Evolutionary conservation across 2,329 filamentous ascomycete species (phyloP), one percentile per base, ranked within the genome.

Genomic region (Colletotrichum destructivum): DNA sequence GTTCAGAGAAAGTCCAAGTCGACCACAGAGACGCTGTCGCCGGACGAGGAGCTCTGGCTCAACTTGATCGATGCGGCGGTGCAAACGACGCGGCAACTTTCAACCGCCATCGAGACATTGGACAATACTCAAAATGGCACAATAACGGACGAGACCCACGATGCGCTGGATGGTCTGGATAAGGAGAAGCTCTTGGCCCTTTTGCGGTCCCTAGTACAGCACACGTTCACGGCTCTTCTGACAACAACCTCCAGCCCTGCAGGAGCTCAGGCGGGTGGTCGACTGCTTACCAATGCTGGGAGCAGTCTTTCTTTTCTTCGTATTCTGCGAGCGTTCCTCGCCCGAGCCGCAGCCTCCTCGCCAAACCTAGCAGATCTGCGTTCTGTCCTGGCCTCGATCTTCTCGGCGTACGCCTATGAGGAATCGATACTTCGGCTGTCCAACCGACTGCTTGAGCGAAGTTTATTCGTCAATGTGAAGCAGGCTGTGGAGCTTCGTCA

Each of bases 381-480:
- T 55, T 89, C 90, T 8, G 95, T 98, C 0, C 88, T 99, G 2
- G 87, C 90, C 1, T 96, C 95, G 15, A 96, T 99, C 66, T 98
- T 99, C 82, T 91, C 96, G 0, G 96, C 96, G 0, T 99, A 99
- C 79, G 92, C 95, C 0, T 98, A 98, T 79, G 96, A 99, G 81
- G 94, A 96, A 80, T 95, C 93, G 0, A 93, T 99, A 18, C 88
- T 99, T 23, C 88, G 89, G 2, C 89, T 99, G 3, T 94, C 96
- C 0, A 97, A 96, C 79, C 89, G 92, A 4, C 90, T 99, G 67
- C 87, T 99, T 0, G 95, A 97, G 74, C 92, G 94, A 75, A 96
- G 96, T 77, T 87, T 98, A 7, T 99, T 98, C 77, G 89, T 93
- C 51, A 92, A 94, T 74, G 94, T 99, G 46, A 87, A 91, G 54